Percentiles rank a stretch among this genome's conserved stretches.
phyloP scores from a whole-genome alignment of 2,329 filamentous ascomycete genomes.

The Pseudogymnoascus sp. region DNA sequence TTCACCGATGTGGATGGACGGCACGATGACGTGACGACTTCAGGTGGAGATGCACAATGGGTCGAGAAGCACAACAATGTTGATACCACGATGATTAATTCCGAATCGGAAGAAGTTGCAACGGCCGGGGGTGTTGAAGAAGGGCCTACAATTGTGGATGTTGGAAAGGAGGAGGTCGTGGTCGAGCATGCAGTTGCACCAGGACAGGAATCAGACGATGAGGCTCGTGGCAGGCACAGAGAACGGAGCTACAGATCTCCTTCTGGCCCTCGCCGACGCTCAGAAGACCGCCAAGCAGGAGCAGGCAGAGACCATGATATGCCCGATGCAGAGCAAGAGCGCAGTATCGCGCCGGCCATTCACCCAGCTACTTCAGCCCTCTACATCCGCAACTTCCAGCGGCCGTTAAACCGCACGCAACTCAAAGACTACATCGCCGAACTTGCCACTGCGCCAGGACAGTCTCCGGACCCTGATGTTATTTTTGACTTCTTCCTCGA shows the following conservation, averaged over 20 bases:
- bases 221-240: not conserved
- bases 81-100: constrained; percentile 15
- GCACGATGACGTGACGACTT: constrained; percentile 13
- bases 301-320: constrained; percentile 7
- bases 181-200: constrained; percentile 10
- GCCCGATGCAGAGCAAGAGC: constrained; percentile 21
- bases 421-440: constrained; percentile 62
- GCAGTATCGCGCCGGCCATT: constrained; percentile 45
- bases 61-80: constrained; percentile 24
- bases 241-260: not conserved
- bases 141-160: constrained; percentile 16
- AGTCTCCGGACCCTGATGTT: constrained; percentile 43
- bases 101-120: constrained; percentile 11
- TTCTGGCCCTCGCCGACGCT: not conserved
- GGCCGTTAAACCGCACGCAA: constrained; percentile 63
- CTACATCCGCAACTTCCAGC: constrained; percentile 87
- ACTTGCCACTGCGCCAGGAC: constrained; percentile 55
- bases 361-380: constrained; percentile 69
- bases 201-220: not conserved
- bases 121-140: not conserved
- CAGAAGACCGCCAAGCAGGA: constrained; percentile 13
- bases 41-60: constrained; percentile 18
- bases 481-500: constrained; percentile 72
- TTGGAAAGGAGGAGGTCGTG: constrained; percentile 17
- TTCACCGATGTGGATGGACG: not conserved